Conservation (phyloP, 768 basidiomycete genomes). For the Mycena albidolilacea region DNA sequence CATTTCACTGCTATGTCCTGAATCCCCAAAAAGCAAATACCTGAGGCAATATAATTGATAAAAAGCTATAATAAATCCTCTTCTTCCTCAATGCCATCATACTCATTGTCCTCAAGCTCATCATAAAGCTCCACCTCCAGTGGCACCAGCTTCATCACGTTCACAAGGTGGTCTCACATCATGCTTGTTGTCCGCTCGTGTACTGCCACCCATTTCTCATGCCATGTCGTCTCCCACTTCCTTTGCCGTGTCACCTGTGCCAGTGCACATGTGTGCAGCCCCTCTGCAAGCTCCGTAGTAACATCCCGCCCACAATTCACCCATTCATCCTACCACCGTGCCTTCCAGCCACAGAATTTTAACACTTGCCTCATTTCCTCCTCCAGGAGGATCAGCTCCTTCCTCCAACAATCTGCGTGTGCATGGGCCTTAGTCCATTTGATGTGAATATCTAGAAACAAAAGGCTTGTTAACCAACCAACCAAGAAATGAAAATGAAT, state of each 20-base stretch:
- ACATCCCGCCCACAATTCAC: background rate
- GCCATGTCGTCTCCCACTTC: background rate
- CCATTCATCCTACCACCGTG: background rate
- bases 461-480: no score
- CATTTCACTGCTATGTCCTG: no score
- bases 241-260: background rate
- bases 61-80: no score
- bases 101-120: background rate
- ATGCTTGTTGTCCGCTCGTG: background rate
- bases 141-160: background rate
- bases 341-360: background rate
- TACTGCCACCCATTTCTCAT: background rate
- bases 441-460: no score
- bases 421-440: no score
- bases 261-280: background rate
- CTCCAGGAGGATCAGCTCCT: constrained; percentile 40
- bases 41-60: no score
- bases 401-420: no score
- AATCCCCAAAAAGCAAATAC: no score
- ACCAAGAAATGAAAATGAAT: no score
- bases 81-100: background rate
- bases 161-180: background rate
- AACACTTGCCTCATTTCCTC: background rate
- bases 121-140: background rate
- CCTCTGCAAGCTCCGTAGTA: background rate